These are phyloP conservation scores for Penicillium paneum DNA, from an alignment of 2,329 filamentous ascomycete species.

Conservation along the genomic window DNA sequence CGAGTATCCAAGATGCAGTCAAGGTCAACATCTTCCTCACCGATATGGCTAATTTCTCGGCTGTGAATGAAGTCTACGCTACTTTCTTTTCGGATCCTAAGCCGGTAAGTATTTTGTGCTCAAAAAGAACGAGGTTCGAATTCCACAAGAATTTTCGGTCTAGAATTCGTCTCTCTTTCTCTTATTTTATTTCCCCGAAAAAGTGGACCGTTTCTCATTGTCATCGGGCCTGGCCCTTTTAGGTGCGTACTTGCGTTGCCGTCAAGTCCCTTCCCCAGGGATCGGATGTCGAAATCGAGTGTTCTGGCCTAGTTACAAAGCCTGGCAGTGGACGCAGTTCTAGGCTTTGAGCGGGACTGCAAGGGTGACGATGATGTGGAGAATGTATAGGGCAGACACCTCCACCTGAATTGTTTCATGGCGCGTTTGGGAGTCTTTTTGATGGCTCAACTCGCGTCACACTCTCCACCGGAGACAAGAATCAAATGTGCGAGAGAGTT, in stretches of 20 bases:
- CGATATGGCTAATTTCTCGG: conserved; percentile 62
- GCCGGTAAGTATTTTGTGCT: conserved; percentile 20
- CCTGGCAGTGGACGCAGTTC: conserved; percentile 10
- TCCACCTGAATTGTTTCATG: background rate
- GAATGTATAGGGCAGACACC: background rate
- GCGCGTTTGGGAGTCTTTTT: background rate
- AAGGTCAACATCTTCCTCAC: conserved; percentile 66
- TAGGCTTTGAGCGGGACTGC: conserved; percentile 13
- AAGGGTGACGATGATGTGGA: background rate
- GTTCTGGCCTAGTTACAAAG: conserved; percentile 40
- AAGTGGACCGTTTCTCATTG: conserved; percentile 1
- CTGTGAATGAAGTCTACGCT: conserved; percentile 75
- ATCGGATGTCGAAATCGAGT: conserved; percentile 56
- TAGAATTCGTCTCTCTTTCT: background rate
- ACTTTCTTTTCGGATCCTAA: conserved; percentile 26
- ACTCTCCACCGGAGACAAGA: background rate
- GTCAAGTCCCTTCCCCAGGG: conserved; percentile 51
- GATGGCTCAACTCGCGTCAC: background rate
- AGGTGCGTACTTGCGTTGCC: conserved; percentile 48
- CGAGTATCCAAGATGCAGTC: conserved; percentile 56
- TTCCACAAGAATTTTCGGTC: background rate
- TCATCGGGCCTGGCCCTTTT: background rate
- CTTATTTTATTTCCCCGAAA: background rate
- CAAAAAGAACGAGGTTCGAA: background rate
- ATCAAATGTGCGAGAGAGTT: background rate